Evolutionary conservation across 1,139 yeast species (phyloP).

Genomic region (Debaryomycetaceae sp.): DNA sequence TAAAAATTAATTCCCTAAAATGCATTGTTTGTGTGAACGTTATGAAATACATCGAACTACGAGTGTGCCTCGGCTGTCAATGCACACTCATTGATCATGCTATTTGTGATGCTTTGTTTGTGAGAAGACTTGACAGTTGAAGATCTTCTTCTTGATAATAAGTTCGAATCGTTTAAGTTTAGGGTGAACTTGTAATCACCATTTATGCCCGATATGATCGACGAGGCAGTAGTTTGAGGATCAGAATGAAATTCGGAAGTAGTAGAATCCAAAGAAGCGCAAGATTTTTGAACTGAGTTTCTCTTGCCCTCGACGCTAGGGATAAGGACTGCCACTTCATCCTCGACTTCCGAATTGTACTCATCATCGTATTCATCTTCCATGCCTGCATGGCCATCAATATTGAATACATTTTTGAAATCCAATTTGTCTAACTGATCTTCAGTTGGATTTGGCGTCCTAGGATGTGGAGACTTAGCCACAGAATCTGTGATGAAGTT

Average conservation of each 20-base stretch:
- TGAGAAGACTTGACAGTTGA: slow-evolving; percentile 10
- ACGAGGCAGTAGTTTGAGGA: slow-evolving; percentile 42
- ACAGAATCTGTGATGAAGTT: background rate
- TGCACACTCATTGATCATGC: background rate
- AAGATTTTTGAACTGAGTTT: slow-evolving; percentile 4
- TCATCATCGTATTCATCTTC: slow-evolving; percentile 20
- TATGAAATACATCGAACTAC: background rate
- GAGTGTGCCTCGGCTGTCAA: background rate
- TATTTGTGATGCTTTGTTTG: background rate
- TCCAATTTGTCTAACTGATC: slow-evolving; percentile 13
- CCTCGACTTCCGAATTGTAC: slow-evolving; percentile 15
- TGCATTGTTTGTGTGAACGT: no score
- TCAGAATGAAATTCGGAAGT: slow-evolving; percentile 20
- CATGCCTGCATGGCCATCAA: slow-evolving; percentile 15
- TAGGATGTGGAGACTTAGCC: slow-evolving; percentile 12
- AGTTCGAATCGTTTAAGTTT: slow-evolving; percentile 41
- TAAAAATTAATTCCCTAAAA: no score
- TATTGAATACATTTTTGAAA: slow-evolving; percentile 34
- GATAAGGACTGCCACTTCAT: slow-evolving; percentile 10
- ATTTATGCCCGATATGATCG: slow-evolving; percentile 37
- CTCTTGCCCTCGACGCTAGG: slow-evolving; percentile 1
- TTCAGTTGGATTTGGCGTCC: slow-evolving; percentile 29
- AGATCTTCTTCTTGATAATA: slow-evolving; percentile 36
- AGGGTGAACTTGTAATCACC: slow-evolving; percentile 44
- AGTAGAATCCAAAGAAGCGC: slow-evolving; percentile 15